Conservation (phyloP, 345 rosid species). For the Eucalyptus regnans region DNA sequence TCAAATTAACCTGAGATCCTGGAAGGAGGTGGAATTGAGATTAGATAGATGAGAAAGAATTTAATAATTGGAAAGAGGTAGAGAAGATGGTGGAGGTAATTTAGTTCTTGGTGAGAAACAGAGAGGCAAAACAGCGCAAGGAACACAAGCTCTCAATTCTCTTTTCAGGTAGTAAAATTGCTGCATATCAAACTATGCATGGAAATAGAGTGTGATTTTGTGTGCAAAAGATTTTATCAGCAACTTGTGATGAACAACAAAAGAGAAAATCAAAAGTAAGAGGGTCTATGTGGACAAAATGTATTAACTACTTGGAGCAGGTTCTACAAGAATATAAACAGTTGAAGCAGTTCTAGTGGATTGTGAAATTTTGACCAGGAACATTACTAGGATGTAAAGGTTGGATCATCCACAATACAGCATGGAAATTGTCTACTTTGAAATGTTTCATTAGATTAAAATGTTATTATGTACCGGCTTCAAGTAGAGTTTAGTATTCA, state of each 20-base stretch:
- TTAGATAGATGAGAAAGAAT: neutral
- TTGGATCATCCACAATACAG: neutral
- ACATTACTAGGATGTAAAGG: neutral
- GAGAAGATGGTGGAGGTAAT: neutral
- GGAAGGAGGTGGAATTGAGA: neutral
- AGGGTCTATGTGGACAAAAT: neutral
- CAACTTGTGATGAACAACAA: neutral
- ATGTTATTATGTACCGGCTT: neutral
- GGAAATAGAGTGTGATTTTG: neutral
- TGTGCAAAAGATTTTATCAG: neutral
- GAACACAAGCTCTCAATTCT: neutral
- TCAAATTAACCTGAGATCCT: neutral
- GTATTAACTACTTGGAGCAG: neutral
- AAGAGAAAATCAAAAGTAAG: neutral
- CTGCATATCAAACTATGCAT: neutral
- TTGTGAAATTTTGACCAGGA: neutral
- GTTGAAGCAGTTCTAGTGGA: neutral
- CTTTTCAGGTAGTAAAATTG: neutral
- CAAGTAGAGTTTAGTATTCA: neutral
- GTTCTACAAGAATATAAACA: neutral
- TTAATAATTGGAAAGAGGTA: neutral
- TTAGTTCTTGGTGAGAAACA: neutral
- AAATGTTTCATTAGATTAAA: neutral
- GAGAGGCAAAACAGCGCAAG: neutral
- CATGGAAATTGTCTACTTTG: neutral